phyloP scores from a whole-genome alignment of 805 yeast species.

The Ogataea parapolymorpha region DNA sequence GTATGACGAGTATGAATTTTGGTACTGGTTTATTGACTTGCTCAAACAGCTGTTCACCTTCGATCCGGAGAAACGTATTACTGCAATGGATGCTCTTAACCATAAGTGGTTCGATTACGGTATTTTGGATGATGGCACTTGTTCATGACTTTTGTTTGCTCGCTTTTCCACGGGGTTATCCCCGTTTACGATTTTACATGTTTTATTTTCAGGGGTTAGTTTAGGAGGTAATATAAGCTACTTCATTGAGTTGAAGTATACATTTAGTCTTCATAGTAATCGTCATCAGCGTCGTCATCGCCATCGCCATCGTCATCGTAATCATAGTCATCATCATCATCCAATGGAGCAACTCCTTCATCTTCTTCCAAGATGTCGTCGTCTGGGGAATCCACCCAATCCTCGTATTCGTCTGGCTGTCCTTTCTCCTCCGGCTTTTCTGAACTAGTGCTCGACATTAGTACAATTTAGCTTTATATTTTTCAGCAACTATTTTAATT shows the following conservation, averaged over 20 bases:
- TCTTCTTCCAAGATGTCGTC: conserved; percentile 11
- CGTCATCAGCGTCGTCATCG: conserved; percentile 11
- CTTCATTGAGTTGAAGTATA: neutral
- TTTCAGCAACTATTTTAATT: no score
- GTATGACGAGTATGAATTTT: conserved; percentile 68
- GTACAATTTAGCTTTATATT: neutral
- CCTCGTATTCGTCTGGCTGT: neutral
- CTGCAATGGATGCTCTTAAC: conserved; percentile 51
- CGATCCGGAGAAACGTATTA: conserved; percentile 48
- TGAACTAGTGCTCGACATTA: neutral
- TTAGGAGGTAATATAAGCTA: no score
- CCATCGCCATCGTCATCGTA: conserved; percentile 10
- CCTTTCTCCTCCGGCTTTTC: neutral
- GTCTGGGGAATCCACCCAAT: neutral
- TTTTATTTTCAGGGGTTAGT: neutral
- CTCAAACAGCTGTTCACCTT: conserved; percentile 46
- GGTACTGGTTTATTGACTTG: conserved; percentile 70
- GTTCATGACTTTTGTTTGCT: conserved; percentile 5
- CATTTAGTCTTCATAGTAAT: conserved; percentile 2
- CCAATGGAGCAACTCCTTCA: conserved; percentile 12
- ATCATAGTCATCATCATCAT: conserved; percentile 8
- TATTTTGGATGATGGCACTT: conserved; percentile 51
- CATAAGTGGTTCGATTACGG: conserved; percentile 77
- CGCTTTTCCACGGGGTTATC: conserved; percentile 3
- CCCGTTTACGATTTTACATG: conserved; percentile 6